These are phyloP conservation scores for Annulohypoxylon bovei DNA, from an alignment of 495 filamentous ascomycete species.

Conservation along the genomic window DNA sequence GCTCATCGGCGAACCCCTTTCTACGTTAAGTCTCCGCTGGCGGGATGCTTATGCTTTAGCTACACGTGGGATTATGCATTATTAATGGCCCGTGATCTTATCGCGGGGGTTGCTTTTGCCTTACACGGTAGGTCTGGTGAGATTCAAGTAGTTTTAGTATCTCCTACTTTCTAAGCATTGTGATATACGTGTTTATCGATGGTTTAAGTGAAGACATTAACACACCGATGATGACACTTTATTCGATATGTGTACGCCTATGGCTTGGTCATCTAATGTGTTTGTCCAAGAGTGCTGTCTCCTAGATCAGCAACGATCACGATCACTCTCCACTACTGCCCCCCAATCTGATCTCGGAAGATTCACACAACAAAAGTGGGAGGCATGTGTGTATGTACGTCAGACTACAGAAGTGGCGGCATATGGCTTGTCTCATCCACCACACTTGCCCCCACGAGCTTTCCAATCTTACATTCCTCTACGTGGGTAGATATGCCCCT, in stretches of 20 bases:
- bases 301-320: background rate
- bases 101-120: slow-evolving; percentile 9
- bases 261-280: background rate
- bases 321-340: background rate
- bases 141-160: background rate
- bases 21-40: background rate
- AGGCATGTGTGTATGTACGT: slow-evolving; percentile 21
- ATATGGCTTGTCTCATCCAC: slow-evolving; percentile 5
- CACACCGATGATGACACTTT: background rate
- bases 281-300: background rate
- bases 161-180: background rate
- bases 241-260: background rate
- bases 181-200: background rate
- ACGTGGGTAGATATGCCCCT: slow-evolving; percentile 10
- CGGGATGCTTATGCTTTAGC: background rate
- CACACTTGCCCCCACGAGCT: slow-evolving; percentile 3
- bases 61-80: slow-evolving; percentile 12
- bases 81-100: background rate
- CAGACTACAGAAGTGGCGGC: slow-evolving; percentile 27
- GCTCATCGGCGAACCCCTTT: slow-evolving; percentile 13
- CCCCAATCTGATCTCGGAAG: slow-evolving; percentile 2
- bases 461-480: slow-evolving; percentile 15
- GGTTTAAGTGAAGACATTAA: background rate
- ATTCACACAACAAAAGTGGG: slow-evolving; percentile 14
- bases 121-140: slow-evolving; percentile 10